Percentiles rank a stretch among this genome's conserved stretches.
Conservation (phyloP, 2,329 filamentous ascomycete genomes). For the Hymenoscyphus scutula region DNA sequence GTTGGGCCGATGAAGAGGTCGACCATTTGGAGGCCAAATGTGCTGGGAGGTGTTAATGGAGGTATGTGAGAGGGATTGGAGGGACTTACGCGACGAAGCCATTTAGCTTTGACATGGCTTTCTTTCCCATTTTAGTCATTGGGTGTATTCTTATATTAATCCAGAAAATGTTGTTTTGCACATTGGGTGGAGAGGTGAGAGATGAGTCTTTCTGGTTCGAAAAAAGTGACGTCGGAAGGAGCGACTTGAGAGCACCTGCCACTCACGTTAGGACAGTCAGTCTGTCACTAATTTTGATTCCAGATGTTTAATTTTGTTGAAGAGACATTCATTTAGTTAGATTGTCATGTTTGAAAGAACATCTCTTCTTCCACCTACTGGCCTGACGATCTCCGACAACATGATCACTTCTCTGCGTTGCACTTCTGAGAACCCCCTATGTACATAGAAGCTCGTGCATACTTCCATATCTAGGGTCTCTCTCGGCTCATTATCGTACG, state of each 20-base stretch:
- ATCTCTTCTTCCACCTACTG: too few relatives aligned
- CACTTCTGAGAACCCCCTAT: too few relatives aligned
- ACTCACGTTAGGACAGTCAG: background rate
- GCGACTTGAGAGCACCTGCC: background rate
- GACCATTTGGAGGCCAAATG: constrained; percentile 16
- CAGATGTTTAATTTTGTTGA: background rate
- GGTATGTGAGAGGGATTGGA: background rate
- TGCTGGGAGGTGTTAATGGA: constrained; percentile 8
- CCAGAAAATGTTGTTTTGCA: background rate
- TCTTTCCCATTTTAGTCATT: constrained; percentile 6
- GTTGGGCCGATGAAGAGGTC: constrained; percentile 12
- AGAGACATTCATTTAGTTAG: too few relatives aligned
- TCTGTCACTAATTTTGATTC: background rate
- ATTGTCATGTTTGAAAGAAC: too few relatives aligned
- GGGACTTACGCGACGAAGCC: constrained; percentile 12
- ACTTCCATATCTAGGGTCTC: too few relatives aligned
- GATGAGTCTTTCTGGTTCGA: background rate
- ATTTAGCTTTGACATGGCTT: background rate
- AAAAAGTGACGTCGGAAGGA: background rate
- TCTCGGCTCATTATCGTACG: too few relatives aligned
- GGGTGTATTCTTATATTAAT: background rate
- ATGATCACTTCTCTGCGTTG: too few relatives aligned
- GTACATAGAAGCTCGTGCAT: too few relatives aligned
- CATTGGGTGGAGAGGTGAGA: background rate
- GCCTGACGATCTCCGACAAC: too few relatives aligned